A percentile compares a stretch with the other conserved stretches of the same genome.
Evolutionary conservation across 2,329 filamentous ascomycete genomes (phyloP).

Genomic region (Diplodia intermedia): DNA sequence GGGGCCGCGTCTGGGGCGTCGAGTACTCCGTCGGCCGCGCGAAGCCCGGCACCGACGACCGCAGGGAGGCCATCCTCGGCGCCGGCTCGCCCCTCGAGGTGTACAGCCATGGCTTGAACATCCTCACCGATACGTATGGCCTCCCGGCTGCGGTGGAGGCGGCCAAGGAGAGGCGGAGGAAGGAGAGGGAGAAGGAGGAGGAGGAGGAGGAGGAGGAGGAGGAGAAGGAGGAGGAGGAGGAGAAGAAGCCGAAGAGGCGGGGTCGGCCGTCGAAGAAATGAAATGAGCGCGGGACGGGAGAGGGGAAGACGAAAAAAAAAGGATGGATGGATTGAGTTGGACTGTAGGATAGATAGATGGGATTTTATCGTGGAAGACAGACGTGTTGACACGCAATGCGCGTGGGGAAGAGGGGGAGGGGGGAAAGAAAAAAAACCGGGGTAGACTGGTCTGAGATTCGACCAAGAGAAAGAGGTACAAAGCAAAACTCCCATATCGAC

Average conservation of each 20-base stretch:
- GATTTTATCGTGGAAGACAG: no score
- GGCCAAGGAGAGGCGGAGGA: background rate
- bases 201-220: background rate
- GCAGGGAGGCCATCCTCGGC: background rate
- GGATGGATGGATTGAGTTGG: background rate
- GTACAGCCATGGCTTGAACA: background rate
- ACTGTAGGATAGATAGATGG: background rate
- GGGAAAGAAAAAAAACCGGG: no score
- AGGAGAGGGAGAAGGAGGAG: background rate
- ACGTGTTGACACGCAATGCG: no score
- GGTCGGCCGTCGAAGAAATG: no score
- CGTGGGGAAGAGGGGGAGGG: no score
- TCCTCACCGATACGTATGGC: background rate
- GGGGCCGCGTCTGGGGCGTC: constrained; percentile 68
- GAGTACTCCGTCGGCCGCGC: no score
- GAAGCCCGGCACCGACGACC: no score
- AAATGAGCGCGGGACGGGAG: no score
- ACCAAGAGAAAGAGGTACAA: background rate
- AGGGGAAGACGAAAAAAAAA: background rate
- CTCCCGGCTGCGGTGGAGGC: no score
- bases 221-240: background rate
- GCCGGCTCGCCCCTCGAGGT: background rate
- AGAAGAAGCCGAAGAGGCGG: background rate
- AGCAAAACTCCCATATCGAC: background rate
- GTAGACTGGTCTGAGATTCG: no score